Conservation (phyloP, 139 green algal genomes). For the Tetraselmis chui region DNA sequence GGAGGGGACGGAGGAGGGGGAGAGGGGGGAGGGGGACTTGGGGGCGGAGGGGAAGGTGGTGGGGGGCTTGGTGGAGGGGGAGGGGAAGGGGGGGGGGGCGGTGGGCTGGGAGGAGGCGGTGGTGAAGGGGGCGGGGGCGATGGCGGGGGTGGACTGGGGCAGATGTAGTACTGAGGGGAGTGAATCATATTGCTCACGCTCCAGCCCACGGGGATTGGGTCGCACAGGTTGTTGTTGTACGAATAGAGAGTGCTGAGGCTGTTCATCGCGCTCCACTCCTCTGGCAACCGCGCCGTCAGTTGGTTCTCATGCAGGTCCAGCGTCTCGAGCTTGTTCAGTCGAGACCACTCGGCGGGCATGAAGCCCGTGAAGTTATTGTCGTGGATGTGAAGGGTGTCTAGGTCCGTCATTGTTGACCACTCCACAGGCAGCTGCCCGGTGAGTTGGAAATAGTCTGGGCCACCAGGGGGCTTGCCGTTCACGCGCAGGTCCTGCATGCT, state of each 20-base stretch:
- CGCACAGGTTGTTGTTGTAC: background rate
- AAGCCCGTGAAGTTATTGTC: background rate
- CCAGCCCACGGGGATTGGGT: background rate
- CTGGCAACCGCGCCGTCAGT: background rate
- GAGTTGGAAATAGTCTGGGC: background rate
- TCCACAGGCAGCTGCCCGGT: background rate
- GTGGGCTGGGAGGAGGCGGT: background rate
- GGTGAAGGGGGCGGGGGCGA: background rate
- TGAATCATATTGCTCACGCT: background rate
- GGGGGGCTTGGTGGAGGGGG: background rate
- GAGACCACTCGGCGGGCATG: background rate
- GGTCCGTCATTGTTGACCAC: background rate
- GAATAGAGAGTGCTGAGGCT: background rate
- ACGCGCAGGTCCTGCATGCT: background rate
- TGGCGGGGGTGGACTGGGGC: no score
- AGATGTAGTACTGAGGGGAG: background rate
- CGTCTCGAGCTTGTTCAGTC: background rate
- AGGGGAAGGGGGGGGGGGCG: no score
- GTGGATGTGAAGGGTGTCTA: background rate
- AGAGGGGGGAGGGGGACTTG: background rate
- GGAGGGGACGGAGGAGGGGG: no score
- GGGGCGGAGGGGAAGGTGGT: no score
- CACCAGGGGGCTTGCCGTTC: background rate
- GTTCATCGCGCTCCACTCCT: background rate
- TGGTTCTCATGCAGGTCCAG: background rate